Evolutionary conservation across 2,329 filamentous ascomycete genomes (phyloP).

Genomic region (Neoascochyta sp.): DNA sequence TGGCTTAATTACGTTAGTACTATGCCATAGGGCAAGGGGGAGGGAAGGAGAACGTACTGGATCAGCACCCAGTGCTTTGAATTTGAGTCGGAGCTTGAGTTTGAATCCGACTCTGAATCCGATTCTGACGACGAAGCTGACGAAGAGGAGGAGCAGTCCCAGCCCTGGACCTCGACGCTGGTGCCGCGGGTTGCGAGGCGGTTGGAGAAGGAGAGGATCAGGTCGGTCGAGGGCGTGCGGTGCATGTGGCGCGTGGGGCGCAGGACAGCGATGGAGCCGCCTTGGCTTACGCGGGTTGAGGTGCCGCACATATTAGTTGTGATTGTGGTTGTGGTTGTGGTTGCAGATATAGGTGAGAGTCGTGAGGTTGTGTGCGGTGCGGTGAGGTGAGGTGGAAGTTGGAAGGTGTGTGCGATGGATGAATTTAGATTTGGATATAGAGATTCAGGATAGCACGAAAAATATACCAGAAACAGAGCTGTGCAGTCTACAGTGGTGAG

Average conservation of each 20-base stretch:
- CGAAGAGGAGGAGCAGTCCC: too few species aligned
- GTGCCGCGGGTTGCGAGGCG: conserved; percentile 19
- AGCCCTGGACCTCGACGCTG: conserved; percentile 26
- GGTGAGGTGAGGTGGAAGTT: neutral
- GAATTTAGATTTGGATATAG: too few species aligned
- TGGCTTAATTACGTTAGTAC: conserved; percentile 13
- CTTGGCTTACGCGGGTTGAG: conserved; percentile 29
- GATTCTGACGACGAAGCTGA: too few species aligned
- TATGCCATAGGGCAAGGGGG: neutral
- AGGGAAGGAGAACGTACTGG: conserved; percentile 16
- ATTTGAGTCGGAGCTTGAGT: neutral
- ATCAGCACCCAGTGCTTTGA: conserved; percentile 29
- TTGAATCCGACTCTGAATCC: too few species aligned
- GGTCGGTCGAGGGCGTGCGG: conserved; percentile 15
- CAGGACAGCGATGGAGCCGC: conserved; percentile 37
- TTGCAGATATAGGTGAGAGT: conserved; percentile 1
- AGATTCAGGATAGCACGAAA: too few species aligned
- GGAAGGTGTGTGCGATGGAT: neutral
- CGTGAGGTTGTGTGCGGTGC: too few species aligned
- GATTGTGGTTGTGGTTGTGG: conserved; percentile 1
- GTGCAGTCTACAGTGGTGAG: too few species aligned
- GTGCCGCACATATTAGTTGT: conserved; percentile 24
- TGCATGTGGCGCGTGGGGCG: conserved; percentile 13
- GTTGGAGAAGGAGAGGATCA: conserved; percentile 30
- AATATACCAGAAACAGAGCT: too few species aligned